A percentile compares a stretch with the other conserved stretches of the same genome.
phyloP scores from a whole-genome alignment of 164 flowering plant species.

The Malania oleifera region DNA sequence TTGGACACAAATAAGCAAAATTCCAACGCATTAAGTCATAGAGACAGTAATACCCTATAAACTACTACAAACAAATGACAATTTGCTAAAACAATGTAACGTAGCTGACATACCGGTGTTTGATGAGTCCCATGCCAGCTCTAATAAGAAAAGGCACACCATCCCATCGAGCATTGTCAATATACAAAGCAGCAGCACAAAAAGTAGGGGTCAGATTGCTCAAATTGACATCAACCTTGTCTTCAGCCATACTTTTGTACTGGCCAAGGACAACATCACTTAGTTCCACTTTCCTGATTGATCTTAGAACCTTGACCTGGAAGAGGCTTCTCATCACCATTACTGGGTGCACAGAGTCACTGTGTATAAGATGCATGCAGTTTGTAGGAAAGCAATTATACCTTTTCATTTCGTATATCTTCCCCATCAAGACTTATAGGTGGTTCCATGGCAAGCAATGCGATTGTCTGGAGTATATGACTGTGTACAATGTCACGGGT shows the following conservation, averaged over 20 bases:
- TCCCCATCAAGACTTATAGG: slow-evolving; percentile 65
- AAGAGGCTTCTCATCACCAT: slow-evolving; percentile 11
- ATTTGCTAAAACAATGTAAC: not conserved
- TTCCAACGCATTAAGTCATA: too few relatives aligned
- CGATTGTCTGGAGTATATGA: slow-evolving; percentile 57
- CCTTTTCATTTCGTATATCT: slow-evolving; percentile 68
- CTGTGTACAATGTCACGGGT: slow-evolving; percentile 54
- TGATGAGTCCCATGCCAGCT: slow-evolving; percentile 58
- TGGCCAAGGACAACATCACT: slow-evolving; percentile 53
- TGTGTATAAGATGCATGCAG: not conserved
- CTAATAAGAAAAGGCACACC: slow-evolving; percentile 65
- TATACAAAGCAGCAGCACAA: slow-evolving; percentile 50
- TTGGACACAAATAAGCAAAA: too few relatives aligned
- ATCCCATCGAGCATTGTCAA: slow-evolving; percentile 76
- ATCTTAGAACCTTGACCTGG: slow-evolving; percentile 60
- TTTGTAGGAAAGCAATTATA: slow-evolving; percentile 6
- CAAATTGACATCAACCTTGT: slow-evolving; percentile 31
- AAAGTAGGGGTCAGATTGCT: slow-evolving; percentile 52
- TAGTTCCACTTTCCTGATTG: slow-evolving; percentile 43
- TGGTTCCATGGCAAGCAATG: slow-evolving; percentile 65
- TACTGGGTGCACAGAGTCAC: not conserved
- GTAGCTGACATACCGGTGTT: slow-evolving; percentile 37
- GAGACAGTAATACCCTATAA: too few relatives aligned
- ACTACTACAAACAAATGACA: too few relatives aligned
- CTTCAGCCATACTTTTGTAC: slow-evolving; percentile 39